Conservation (phyloP, 176 grass and related monocot genomes). For the Echinochloa phyllopogon region DNA sequence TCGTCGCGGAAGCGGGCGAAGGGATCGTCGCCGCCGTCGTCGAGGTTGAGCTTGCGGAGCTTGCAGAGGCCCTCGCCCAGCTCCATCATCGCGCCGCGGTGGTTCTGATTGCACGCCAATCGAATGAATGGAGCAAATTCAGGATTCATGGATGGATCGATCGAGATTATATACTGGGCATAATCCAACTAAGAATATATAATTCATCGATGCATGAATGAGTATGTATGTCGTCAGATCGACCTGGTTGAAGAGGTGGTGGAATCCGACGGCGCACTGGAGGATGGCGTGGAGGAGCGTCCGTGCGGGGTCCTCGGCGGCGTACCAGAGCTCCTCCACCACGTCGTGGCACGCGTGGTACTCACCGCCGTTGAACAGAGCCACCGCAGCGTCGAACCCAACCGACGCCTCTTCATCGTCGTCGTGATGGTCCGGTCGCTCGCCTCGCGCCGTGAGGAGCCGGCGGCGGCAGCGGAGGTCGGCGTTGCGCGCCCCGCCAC, state of each 20-base stretch:
- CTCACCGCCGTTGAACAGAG: conserved; percentile 76
- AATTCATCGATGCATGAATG: not conserved
- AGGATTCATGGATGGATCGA: too few relatives aligned
- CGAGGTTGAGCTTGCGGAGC: conserved; percentile 67
- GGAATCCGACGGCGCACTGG: conserved; percentile 82
- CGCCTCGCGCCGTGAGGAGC: conserved; percentile 56
- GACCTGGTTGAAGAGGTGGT: conserved; percentile 91
- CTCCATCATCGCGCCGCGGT: conserved; percentile 91
- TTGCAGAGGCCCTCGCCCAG: conserved; percentile 94
- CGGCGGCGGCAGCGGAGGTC: conserved; percentile 56
- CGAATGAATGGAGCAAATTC: too few relatives aligned
- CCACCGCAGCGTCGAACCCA: conserved; percentile 65
- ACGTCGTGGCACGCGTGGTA: conserved; percentile 89
- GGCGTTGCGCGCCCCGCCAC: not conserved
- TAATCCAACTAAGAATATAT: too few relatives aligned
- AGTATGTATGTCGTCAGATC: not conserved
- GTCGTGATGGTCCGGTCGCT: not conserved
- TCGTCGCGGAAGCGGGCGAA: conserved; percentile 73
- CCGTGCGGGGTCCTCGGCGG: conserved; percentile 66
- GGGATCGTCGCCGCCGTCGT: not conserved
- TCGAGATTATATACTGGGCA: too few relatives aligned
- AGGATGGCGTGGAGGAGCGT: conserved; percentile 84
- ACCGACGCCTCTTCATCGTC: not conserved
- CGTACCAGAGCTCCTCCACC: conserved; percentile 92
- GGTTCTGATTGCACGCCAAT: conserved; percentile 59